These are phyloP conservation scores for Neoboletus subvelutipes DNA, from an alignment of 768 basidiomycete genomes.

Conservation along the genomic window DNA sequence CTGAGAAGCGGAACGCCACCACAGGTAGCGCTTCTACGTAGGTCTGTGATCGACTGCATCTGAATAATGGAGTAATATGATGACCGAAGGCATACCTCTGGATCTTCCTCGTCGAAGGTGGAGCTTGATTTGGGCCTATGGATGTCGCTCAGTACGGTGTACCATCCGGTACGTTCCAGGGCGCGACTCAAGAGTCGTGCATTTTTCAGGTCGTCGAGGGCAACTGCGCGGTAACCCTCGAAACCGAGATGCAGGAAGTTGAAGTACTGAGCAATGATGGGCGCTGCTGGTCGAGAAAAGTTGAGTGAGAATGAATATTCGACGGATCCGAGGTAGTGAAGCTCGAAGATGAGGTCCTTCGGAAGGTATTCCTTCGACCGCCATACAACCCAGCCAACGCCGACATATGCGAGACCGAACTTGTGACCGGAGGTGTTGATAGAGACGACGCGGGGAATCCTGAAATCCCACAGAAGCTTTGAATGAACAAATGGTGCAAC, in stretches of 20 bases:
- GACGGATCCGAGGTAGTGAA: slow-evolving; percentile 49
- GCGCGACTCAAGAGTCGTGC: slow-evolving; percentile 66
- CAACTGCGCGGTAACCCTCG: slow-evolving; percentile 48
- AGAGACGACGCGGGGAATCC: slow-evolving; percentile 55
- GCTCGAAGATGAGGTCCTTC: slow-evolving; percentile 68
- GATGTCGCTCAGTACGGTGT: slow-evolving; percentile 52
- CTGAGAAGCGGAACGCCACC: slow-evolving; percentile 54
- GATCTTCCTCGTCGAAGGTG: slow-evolving; percentile 48
- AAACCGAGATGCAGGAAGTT: slow-evolving; percentile 63
- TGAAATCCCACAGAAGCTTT: slow-evolving; percentile 59
- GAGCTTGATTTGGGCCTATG: slow-evolving; percentile 40
- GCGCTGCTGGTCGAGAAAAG: slow-evolving; percentile 61
- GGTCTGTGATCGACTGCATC: slow-evolving; percentile 20
- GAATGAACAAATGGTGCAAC: slow-evolving; percentile 61
- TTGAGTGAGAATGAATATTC: slow-evolving; percentile 78
- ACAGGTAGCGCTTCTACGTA: slow-evolving; percentile 55
- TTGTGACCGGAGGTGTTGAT: slow-evolving; percentile 65
- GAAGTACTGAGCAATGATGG: slow-evolving; percentile 63
- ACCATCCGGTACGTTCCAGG: slow-evolving; percentile 55
- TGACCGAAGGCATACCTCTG: slow-evolving; percentile 46
- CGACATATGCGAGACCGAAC: slow-evolving; percentile 55
- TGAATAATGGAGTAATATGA: background rate
- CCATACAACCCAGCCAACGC: slow-evolving; percentile 69
- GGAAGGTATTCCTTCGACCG: slow-evolving; percentile 55
- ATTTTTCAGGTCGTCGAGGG: slow-evolving; percentile 52